Conservation (phyloP, 2,329 filamentous ascomycete species). For the Zasmidium angulare region DNA sequence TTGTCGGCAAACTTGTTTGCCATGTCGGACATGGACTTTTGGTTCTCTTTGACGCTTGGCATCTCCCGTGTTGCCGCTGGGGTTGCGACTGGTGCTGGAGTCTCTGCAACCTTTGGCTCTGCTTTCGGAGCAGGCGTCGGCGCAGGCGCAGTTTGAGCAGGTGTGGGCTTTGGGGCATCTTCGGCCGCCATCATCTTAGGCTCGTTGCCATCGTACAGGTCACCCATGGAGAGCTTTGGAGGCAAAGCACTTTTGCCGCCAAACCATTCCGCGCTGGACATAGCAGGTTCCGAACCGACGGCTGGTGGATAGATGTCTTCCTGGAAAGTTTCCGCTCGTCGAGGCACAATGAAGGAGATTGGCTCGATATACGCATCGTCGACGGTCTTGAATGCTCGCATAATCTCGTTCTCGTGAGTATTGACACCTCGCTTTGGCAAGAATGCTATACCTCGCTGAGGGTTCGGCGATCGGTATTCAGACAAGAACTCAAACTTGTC, state of each 20-base stretch:
- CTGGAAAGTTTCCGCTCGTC: conserved; percentile 91
- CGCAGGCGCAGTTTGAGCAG: conserved; percentile 37
- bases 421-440: conserved; percentile 93
- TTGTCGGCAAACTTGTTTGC: conserved; percentile 83
- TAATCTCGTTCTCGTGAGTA: conserved; percentile 92
- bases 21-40: conserved; percentile 79
- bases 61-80: conserved; percentile 49
- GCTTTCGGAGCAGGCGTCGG: conserved; percentile 43
- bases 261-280: conserved; percentile 81
- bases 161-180: conserved; percentile 54
- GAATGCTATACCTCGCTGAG: conserved; percentile 92
- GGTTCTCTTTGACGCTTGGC: conserved; percentile 78
- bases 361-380: conserved; percentile 94
- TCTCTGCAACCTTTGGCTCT: conserved; percentile 45
- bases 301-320: conserved; percentile 95
- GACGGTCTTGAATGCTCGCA: conserved; percentile 95
- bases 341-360: conserved; percentile 94
- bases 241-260: conserved; percentile 75
- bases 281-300: conserved; percentile 73
- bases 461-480: conserved; percentile 95
- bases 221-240: conserved; percentile 90
- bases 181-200: conserved; percentile 74
- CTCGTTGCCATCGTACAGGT: conserved; percentile 80
- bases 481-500: conserved; percentile 98
- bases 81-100: conserved; percentile 48